phyloP scores from a whole-genome alignment of 495 filamentous ascomycete species.

The Aspergillus ostianus region DNA sequence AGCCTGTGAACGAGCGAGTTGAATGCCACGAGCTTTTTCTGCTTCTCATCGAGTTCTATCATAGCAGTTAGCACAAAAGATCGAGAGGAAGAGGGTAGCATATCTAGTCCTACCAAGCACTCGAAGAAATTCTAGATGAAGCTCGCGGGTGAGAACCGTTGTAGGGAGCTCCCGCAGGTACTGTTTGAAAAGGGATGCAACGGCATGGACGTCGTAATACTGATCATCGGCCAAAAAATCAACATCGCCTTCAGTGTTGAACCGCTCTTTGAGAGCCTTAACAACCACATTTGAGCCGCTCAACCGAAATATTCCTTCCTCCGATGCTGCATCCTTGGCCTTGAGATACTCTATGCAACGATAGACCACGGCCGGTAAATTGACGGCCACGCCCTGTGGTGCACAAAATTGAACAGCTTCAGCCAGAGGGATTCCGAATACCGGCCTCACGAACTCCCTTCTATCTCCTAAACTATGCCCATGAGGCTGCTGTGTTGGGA shows the following conservation, averaged over 20 bases:
- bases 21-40: constrained; percentile 78
- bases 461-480: constrained; percentile 45
- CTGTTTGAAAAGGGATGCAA: constrained; percentile 90
- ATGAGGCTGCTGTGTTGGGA: constrained; percentile 32
- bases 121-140: constrained; percentile 83
- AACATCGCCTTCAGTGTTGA: constrained; percentile 92
- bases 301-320: constrained; percentile 95
- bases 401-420: constrained; percentile 82
- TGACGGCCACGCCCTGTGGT: constrained; percentile 66
- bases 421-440: constrained; percentile 81
- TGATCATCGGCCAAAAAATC: constrained; percentile 79
- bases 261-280: constrained; percentile 83
- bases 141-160: constrained; percentile 84
- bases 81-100: not conserved
- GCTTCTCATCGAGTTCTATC: constrained; percentile 62
- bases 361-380: constrained; percentile 93
- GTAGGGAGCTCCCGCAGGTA: constrained; percentile 91
- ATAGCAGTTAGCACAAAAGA: constrained; percentile 13
- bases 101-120: constrained; percentile 65
- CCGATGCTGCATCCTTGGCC: constrained; percentile 73
- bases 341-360: constrained; percentile 93
- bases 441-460: constrained; percentile 62
- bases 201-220: constrained; percentile 94
- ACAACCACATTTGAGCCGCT: constrained; percentile 94
- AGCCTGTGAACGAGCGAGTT: constrained; percentile 81